Base-by-base conservation (phyloP, 2,329 filamentous ascomycete species). In the Lecanoromycetidae sp. region DNA sequence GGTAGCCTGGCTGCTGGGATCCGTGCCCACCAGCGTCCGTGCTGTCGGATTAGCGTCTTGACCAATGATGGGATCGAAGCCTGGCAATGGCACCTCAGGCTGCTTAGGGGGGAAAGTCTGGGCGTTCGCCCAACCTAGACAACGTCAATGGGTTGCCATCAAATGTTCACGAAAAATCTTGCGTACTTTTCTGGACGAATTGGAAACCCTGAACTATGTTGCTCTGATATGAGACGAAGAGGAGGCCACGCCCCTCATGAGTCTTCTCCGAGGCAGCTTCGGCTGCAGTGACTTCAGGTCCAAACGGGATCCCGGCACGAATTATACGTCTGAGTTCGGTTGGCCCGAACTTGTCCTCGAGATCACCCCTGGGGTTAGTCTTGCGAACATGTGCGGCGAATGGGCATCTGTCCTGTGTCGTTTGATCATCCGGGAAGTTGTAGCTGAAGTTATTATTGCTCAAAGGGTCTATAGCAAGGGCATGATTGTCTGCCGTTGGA, bases 371-470 rank as follows among this genome's bases (percentile, higher is more conserved):
- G 1, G 69, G 69, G 34, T 68, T 67, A 33, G 64, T 69, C 58
- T 72, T 71, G 34, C 69, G 68, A 23, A 66, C 64, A 42, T 72
- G 69, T 1, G 69, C 66, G 0, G 67, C 67, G 38, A 69, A 68
- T 1, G 69, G 69, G 52, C 69, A 71, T 17, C 60, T 58, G 1
- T 61, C 57, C 36, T 66, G 61, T 8, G 56, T 56, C 10, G 54
- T 36, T 5, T 48, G 17, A 2, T 55, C 52, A 22, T 58, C 54
- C 9, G 39, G 30, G 15, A 51, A 44, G 9, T 8, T 22, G 47
- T 64, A 69, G 17, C 60, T 55, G 54, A 71, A 70, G 13, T 65
- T 54, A 51, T 68, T 65, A 47, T 52, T 55, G 12, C 48, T 46
- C 8, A 53, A 47, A 3, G 53, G 46, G 38, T 64, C 59, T 13